Evolutionary conservation across 192 early-diverging fungal genomes (phyloP), one percentile per base, ranked within the genome.

Genomic region (Chytriomyces hyalinus): DNA sequence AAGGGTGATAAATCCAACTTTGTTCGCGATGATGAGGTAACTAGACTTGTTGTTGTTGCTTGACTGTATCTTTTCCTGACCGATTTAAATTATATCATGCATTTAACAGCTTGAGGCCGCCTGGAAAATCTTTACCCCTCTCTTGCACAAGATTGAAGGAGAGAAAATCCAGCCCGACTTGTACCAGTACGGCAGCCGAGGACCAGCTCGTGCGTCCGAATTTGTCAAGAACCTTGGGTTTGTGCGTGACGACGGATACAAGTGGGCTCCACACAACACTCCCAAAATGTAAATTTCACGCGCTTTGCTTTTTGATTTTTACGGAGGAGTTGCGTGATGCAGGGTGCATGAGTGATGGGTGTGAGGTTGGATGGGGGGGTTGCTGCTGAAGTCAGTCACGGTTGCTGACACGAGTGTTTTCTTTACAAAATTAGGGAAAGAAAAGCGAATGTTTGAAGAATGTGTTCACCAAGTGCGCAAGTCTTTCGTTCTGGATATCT

Each of bases 61-160:
- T 51, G 47, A 17, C 74, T 10, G 17, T 65, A 20, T 65, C 63
- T 65, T 36, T 4, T 15, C 36, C 36, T 36, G 36, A 36, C 36
- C 36, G 36, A 2, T 3, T 36, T 36, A 3, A 36, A 36, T 3
- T 36, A 3, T 3, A 1, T 36, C 4, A 2, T 36, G 20, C 53
- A 57, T 17, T 65, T 43, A 26, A 20, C 43, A 78, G 86, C 86
- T 99, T 22, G 96, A 96, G 78, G 94, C 92, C 71, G 96, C 97
- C 4, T 99, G 97, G 97, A 93, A 93, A 82, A 96, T 99, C 62
- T 98, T 99, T 79, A 99, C 97, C 0, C 97, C 97, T 6, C 84
- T 98, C 46, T 84, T 99, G 67, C 96, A 98, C 86, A 82, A 92
- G 75, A 94, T 98, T 78, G 95, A 96, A 72, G 59, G 67, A 10